Base-by-base conservation (phyloP, 805 yeast genomes). In the Candida sanyiensis region DNA sequence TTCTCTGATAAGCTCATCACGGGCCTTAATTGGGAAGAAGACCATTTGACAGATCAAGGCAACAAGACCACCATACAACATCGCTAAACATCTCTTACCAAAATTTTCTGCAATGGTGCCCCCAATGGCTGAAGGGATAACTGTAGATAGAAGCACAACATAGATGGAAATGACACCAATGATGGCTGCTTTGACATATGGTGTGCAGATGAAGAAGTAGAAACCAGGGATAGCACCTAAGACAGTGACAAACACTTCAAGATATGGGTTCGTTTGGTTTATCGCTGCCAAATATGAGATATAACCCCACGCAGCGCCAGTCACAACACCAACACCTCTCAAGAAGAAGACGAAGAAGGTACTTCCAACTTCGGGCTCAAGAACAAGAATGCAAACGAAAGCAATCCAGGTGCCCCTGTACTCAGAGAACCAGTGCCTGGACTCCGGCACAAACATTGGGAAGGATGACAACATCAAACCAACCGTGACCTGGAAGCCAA, bases 371-470 rank as follows among this genome's bases (percentile, higher is more conserved):
- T 73, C 68, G 1, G 75, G 72, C 44, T 73, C 78, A 20, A 72
- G 40, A 18, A 69, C 70, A 33, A 73, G 49, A 23, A 68, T 67
- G 44, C 74, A 71, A 5, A 71, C 73, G 57, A 73, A 73, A 20
- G 77, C 77, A 6, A 70, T 64, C 78, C 78, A 73, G 1, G 71
- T 56, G 29, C 77, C 77, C 43, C 70, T 62, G 23, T 65, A 61
- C 13, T 63, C 61, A n/a, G 54, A 54, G 44, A 70, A 72, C 77
- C 77, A 73, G n/a, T 56, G 52, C 32, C 76, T 58, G 16, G 68
- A 47, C 26, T 63, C 61, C 0, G 75, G 72, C 25, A 67, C 56
- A 46, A 70, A 73, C 67, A 70, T 72, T 1, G 77, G 77, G 43
- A 71, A 70, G 0, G 76, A 67, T 2, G 70, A 66, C 1, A 70